Percentiles rank a stretch among this genome's conserved stretches.
phyloP scores from a whole-genome alignment of 2,329 filamentous ascomycete species.

The Colletotrichum musae region DNA sequence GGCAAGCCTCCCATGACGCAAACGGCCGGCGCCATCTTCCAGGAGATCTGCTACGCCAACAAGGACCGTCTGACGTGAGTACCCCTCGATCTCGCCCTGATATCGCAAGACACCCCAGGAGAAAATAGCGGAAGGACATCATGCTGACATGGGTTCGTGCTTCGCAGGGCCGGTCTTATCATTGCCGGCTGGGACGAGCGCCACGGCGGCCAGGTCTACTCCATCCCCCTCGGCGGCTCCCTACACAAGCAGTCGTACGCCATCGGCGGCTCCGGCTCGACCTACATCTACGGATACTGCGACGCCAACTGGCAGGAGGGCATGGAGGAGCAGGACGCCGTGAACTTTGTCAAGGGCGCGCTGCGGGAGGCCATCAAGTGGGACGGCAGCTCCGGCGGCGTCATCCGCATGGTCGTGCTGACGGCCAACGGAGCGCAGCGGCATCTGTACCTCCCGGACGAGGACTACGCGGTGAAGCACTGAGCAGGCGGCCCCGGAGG shows the following conservation, averaged over 20 bases:
- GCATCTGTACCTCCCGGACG: constrained; percentile 96
- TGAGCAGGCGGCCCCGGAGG: constrained; percentile 31
- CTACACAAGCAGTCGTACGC: constrained; percentile 97
- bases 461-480: constrained; percentile 83
- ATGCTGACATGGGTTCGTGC: too few relatives aligned
- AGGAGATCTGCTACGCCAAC: constrained; percentile 98
- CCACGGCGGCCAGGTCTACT: constrained; percentile 97
- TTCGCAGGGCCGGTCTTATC: constrained; percentile 88
- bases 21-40: constrained; percentile 95
- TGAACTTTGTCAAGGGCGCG: constrained; percentile 92
- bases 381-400: constrained; percentile 98
- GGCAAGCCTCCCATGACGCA: constrained; percentile 93
- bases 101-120: too few relatives aligned
- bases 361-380: constrained; percentile 97
- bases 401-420: constrained; percentile 97
- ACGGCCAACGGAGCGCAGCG: constrained; percentile 90
- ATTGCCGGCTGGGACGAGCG: constrained; percentile 98
- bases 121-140: too few relatives aligned
- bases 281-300: constrained; percentile 99
- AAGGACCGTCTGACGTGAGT: constrained; percentile 91
- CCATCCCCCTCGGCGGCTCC: constrained; percentile 94
- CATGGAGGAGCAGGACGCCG: constrained; percentile 93
- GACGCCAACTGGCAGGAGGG: constrained; percentile 95
- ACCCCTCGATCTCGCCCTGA: not conserved
- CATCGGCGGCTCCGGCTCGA: constrained; percentile 96